A percentile compares a stretch with the other conserved stretches of the same genome.
phyloP scores from a whole-genome alignment of 1,139 yeast genomes.

The Geotrichum bryndzae region DNA sequence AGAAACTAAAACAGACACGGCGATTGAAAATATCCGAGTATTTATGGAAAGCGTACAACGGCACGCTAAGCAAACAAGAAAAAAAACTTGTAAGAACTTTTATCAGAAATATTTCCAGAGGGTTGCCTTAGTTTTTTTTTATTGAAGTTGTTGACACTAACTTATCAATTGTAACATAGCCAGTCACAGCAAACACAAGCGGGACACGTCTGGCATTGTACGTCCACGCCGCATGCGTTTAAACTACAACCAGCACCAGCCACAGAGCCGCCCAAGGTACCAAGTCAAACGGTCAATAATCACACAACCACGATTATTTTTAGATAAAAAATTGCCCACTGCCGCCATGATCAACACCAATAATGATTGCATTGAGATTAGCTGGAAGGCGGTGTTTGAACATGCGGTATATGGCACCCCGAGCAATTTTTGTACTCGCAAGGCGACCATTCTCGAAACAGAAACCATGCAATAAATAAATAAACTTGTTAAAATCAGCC shows the following conservation, averaged over 20 bases:
- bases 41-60: constrained; percentile 7
- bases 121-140: too few relatives aligned
- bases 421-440: constrained; percentile 23
- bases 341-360: constrained; percentile 9
- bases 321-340: constrained; percentile 2
- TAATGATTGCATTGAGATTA: constrained; percentile 23
- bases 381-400: constrained; percentile 26
- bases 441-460: constrained; percentile 2
- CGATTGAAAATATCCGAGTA: neutral
- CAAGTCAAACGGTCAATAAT: neutral
- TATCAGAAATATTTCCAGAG: too few relatives aligned
- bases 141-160: neutral
- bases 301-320: neutral
- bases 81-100: neutral
- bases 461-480: neutral
- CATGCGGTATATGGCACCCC: constrained; percentile 27
- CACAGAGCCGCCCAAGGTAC: neutral
- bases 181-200: neutral
- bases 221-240: neutral
- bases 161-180: neutral
- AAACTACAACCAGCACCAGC: neutral
- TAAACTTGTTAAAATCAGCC: neutral
- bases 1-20: neutral
- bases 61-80: neutral
- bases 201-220: neutral